Base-by-base conservation (phyloP, 345 rosid species). In the Gossypium longicalyx region DNA sequence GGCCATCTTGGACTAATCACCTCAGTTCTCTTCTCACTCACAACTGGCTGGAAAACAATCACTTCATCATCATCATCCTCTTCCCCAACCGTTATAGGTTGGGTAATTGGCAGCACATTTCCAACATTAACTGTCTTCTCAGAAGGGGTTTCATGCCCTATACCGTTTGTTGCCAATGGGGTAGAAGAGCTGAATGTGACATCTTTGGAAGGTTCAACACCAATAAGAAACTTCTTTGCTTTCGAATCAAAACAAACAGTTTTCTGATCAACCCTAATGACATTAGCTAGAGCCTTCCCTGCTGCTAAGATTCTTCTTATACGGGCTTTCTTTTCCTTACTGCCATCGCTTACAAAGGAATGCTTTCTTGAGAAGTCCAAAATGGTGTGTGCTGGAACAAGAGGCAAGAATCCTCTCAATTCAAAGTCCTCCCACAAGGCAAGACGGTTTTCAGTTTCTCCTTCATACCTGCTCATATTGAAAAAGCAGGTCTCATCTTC, bases 371-470 rank as follows among this genome's bases (percentile, higher is more conserved):
- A 89, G 78, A 95, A 95, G 71, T 95, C 92, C 68, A 95, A 87
- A 76, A 95, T 91, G 64, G 88, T 80, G 47, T 95, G 98, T 53
- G 98, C 94, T 67, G 97, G 97, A 77, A 83, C 85, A 77, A 95
- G 85, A 12, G 98, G 98, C 76, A 83, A 73, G 84, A 91, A 95
- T 65, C 99, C 98, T 82, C 96, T 85, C 79, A 95, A 82, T 80
- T 95, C 99, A 79, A 81, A 80, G 84, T 95, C 99, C 84, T 95
- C 99, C 89, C 87, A 93, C 77, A 95, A 82, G 25, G 99, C 99
- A 83, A 87, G 86, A 16, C 88, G 80, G 79, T 95, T 93, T 83
- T 85, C 97, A 68, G 93, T 90, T 86, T 89, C 98, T 77, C 91
- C 93, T 84, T 93, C 98, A 81, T 95, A 95, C 72, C 76, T 86